These are phyloP conservation scores for Lactuca sativa DNA, from an alignment of 129 eudicot genomes.

Conservation along the genomic window DNA sequence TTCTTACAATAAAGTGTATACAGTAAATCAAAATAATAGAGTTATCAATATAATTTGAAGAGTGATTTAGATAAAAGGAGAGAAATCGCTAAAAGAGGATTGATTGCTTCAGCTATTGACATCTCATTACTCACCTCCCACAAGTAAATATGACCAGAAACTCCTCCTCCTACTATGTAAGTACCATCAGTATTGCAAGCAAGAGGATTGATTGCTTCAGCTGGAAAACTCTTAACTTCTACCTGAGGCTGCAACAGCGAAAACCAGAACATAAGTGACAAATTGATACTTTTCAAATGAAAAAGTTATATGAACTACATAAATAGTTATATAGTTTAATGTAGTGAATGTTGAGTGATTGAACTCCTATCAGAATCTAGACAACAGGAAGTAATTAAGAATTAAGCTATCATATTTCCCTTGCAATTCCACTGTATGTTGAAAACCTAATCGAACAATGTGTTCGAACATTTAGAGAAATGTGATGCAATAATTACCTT, in stretches of 20 bases:
- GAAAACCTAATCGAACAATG: neutral
- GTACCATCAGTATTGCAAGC: constrained; percentile 64
- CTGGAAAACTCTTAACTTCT: constrained; percentile 88
- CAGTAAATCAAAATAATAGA: neutral
- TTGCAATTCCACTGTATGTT: neutral
- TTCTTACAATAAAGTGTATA: neutral
- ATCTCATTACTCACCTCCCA: constrained; percentile 61
- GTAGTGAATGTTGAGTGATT: neutral
- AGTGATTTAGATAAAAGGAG: neutral
- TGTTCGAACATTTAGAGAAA: neutral
- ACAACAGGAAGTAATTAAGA: neutral
- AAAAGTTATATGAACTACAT: neutral
- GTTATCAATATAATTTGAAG: neutral
- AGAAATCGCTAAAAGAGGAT: neutral
- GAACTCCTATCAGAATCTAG: neutral
- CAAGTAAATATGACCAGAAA: constrained; percentile 68
- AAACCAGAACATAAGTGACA: neutral
- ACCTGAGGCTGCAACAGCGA: constrained; percentile 65
- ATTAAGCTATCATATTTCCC: neutral
- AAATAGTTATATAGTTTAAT: neutral
- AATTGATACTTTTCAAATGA: neutral
- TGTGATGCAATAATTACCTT: constrained; percentile 43
- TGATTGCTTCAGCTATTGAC: too few species aligned
- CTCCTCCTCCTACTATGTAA: constrained; percentile 70
- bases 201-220: constrained; percentile 67